Base-by-base conservation (phyloP, 305 asterid genomes). In the Fraxinus velutina region DNA sequence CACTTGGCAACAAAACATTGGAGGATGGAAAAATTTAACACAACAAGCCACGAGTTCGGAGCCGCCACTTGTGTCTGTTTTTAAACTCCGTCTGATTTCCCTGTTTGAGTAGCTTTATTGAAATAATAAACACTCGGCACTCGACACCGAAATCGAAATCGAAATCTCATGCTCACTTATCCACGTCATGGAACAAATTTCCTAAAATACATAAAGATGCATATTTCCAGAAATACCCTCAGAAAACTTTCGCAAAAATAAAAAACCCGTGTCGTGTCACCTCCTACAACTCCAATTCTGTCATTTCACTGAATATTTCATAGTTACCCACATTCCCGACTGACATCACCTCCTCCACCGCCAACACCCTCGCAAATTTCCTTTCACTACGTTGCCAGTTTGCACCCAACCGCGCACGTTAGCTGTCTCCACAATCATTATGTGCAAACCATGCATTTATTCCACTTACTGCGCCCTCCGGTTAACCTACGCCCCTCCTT, bases 341-440 rank as follows among this genome's bases (percentile, higher is more conserved):
- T 62, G 72, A 62, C 72, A 21, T 21, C 10, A 62, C 72, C 72
- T 22, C 13, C 72, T 12, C 33, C 33, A 62, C 70, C 72, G 2
- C 74, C 7, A 24, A 5, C 37, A 66, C 74, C 36, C 34, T 4
- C 74, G 9, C 87, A 83, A 76, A 85, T 73, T 76, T 78, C 88
- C 87, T 80, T 76, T 78, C 83, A 21, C 86, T 75, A 50, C 86
- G 78, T 78, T 47, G 39, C 75, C 86, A 37, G 78, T 12, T 75
- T 34, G 75, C 85, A 73, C 83, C 88, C 86, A 87, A 78, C 88
- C 55, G 93, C 93, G 91, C 90, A 90, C 60, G 89, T 91, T 92
- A 92, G 94, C 90, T 89, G 91, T 78, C 88, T 80, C 74, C 81
- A 80, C 86, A 84, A 84, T 91, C 89, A 89, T 88, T 86, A 82